Conservation (phyloP, 148 eudicot species). For the Agrostemma githago region DNA sequence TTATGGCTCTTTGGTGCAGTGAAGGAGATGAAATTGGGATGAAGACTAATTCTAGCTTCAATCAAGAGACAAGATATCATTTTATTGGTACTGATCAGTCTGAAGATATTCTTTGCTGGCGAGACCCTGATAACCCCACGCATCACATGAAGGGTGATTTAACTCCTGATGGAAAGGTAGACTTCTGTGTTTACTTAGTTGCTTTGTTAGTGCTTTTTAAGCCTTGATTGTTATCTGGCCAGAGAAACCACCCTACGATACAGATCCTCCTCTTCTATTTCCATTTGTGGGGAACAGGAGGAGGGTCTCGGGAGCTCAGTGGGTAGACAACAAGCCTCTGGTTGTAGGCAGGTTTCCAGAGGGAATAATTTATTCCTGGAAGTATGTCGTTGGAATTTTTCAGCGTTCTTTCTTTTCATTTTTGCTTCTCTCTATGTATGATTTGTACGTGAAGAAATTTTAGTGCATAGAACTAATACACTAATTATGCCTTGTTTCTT, state of each 20-base stretch:
- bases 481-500: conserved; percentile 8
- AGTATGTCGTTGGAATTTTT: not conserved
- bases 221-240: not conserved
- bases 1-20: conserved; percentile 35
- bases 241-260: no score
- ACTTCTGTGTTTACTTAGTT: not conserved
- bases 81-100: conserved; percentile 89
- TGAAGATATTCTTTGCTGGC: conserved; percentile 89
- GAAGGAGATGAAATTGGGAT: conserved; percentile 80
- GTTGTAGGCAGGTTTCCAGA: no score
- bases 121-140: conserved; percentile 75
- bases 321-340: no score
- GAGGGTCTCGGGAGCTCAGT: no score
- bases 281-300: no score
- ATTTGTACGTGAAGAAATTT: conserved; percentile 1
- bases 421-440: not conserved
- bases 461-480: not conserved
- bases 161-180: conserved; percentile 90
- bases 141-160: conserved; percentile 45
- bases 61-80: conserved; percentile 77
- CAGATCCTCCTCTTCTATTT: no score
- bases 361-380: not conserved
- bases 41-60: conserved; percentile 63
- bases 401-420: conserved; percentile 8
- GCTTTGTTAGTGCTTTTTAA: not conserved